Percentiles rank a stretch among this genome's conserved stretches.
These are phyloP conservation scores for Daldinia concentrica DNA, from an alignment of 495 filamentous ascomycete species.

Conservation along the genomic window DNA sequence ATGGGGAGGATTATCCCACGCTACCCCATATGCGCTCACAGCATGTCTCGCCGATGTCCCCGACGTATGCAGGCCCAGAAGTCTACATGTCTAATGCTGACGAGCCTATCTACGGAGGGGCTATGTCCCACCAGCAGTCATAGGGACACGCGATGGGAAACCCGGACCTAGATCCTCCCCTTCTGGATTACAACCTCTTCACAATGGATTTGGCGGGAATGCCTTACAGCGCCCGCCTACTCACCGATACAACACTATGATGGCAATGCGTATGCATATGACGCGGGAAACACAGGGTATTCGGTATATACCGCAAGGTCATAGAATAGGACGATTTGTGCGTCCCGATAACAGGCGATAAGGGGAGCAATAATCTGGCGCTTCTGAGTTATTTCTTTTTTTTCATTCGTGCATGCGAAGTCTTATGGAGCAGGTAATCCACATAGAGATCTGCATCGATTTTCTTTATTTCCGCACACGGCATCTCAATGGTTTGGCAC, in stretches of 20 bases:
- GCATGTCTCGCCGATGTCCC: conserved; percentile 22
- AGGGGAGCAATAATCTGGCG: neutral
- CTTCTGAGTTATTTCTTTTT: conserved; percentile 7
- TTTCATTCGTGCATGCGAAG: conserved; percentile 29
- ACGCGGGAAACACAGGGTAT: neutral
- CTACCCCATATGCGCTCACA: conserved; percentile 28
- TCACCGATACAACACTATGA: too few species aligned
- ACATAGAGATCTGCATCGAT: conserved; percentile 40
- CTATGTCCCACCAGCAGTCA: conserved; percentile 37
- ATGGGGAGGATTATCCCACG: conserved; percentile 8
- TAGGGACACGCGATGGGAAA: conserved; percentile 34
- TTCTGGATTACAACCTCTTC: neutral
- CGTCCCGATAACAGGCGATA: neutral
- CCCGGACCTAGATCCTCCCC: neutral
- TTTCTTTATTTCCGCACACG: conserved; percentile 19
- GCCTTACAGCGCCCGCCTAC: too few species aligned
- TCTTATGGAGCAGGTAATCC: conserved; percentile 34
- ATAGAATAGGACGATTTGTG: neutral
- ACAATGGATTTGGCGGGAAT: too few species aligned
- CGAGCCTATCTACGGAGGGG: conserved; percentile 21
- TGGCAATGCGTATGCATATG: neutral
- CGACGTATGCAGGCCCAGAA: conserved; percentile 33
- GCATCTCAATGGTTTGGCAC: conserved; percentile 38
- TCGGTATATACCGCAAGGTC: neutral
- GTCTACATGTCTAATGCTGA: conserved; percentile 33